Base-by-base conservation (phyloP, 352 stramenopile genomes). In the Blastocystis sp. region DNA sequence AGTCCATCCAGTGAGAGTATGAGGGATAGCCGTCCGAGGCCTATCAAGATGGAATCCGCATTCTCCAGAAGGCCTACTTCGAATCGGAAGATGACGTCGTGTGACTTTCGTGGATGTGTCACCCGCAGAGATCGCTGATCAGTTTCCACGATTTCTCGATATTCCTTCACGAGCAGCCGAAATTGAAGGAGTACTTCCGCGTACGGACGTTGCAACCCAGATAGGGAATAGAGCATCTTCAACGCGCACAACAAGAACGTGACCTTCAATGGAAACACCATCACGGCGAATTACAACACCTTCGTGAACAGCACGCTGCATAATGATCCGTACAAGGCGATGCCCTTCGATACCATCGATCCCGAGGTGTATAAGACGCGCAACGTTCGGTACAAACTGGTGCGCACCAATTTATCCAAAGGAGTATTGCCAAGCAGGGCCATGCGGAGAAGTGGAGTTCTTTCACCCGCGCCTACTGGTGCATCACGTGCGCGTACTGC, bases 391-490 rank as follows among this genome's bases (percentile, higher is more conserved):
- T 80, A 65, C 28, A 7, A 45, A 65, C 28, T 43, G 19, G 17
- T 80, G 60, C 40, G 2, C 41, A n/a, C 41, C n/a, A 40, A 66
- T 80, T 9, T 45, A 11, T 17, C 9, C 71, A 40, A 17, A 67
- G 60, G 2, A 88, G 48, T 19, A 88, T 78, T 1, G 64, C 43
- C 14, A 79, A 79, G 48, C 43, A 77, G n/a, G 48, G 67, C 38
- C 61, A 61, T 34, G 10, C 64, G 21, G 78, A 88, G 61, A 78
- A 76, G 17, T 88, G 67, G 64, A 76, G 10, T 17, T 23, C 48
- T 9, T 84, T 53, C 60, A 84, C 74, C 0, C 74, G 74, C n/a
- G 78, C 78, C 2, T 88, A 88, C 65, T 88, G 78, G 78, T 88
- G 78, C 45, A 62, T 88, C 45, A 79, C 64, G n/a, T 88, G 78